phyloP scores from a whole-genome alignment of 371 early-diverging fungal species.

The Mycotypha africana region DNA sequence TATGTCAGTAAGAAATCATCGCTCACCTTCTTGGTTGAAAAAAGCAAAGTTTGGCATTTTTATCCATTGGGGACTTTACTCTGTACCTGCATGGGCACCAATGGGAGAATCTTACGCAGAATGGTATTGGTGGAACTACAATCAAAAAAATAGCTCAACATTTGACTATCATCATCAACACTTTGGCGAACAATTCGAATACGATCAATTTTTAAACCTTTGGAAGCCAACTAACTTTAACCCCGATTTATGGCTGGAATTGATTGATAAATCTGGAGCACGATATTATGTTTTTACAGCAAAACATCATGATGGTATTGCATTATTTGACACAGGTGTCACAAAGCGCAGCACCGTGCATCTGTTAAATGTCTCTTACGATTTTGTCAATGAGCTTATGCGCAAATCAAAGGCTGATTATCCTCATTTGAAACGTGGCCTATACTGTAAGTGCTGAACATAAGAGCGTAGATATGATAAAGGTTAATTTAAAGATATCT shows the following conservation, averaged over 20 bases:
- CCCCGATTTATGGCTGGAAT: slow-evolving; percentile 21
- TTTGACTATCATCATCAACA: slow-evolving; percentile 17
- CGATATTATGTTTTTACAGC: slow-evolving; percentile 34
- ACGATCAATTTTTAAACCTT: slow-evolving; percentile 24
- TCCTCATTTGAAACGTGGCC: slow-evolving; percentile 28
- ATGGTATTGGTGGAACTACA: slow-evolving; percentile 35
- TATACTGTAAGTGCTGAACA: slow-evolving; percentile 23
- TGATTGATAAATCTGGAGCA: slow-evolving; percentile 19
- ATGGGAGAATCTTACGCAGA: slow-evolving; percentile 24
- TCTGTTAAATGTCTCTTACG: slow-evolving; percentile 13
- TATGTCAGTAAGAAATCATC: slow-evolving; percentile 16
- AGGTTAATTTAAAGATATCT: background rate
- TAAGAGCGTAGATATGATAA: background rate
- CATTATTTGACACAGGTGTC: slow-evolving; percentile 29
- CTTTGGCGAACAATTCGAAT: slow-evolving; percentile 22
- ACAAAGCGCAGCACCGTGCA: slow-evolving; percentile 18
- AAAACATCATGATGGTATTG: slow-evolving; percentile 38
- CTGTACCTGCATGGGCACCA: slow-evolving; percentile 34
- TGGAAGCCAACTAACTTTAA: slow-evolving; percentile 21
- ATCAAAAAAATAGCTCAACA: slow-evolving; percentile 12
- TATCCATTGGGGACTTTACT: slow-evolving; percentile 33
- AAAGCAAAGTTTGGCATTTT: slow-evolving; percentile 36
- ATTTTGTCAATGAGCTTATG: slow-evolving; percentile 28
- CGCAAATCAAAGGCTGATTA: slow-evolving; percentile 13
- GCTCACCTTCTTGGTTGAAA: slow-evolving; percentile 25